phyloP scores from a whole-genome alignment of 805 yeast genomes.

The Hanseniaspora pseudoguilliermondii region DNA sequence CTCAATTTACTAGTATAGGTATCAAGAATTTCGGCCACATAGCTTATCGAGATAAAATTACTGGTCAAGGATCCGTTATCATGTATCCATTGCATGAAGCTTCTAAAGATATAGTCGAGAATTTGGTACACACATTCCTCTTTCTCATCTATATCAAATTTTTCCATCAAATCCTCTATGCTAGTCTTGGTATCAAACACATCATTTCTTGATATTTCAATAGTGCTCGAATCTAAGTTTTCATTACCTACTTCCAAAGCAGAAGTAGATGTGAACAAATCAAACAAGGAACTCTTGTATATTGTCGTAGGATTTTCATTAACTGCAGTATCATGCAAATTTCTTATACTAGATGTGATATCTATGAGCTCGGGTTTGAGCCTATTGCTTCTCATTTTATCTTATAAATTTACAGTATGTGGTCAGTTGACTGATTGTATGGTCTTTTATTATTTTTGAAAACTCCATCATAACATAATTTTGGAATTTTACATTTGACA shows the following conservation, averaged over 20 bases:
- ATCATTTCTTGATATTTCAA: conserved; percentile 33
- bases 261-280: conserved; percentile 70
- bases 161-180: not conserved
- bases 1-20: conserved; percentile 26
- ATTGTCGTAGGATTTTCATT: conserved; percentile 41
- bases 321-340: conserved; percentile 23
- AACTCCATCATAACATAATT: not conserved
- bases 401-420: not conserved
- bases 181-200: not conserved
- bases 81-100: conserved; percentile 60
- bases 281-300: conserved; percentile 46
- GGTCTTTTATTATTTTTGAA: not conserved
- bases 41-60: conserved; percentile 62
- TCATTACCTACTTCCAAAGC: conserved; percentile 68
- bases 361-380: conserved; percentile 25
- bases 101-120: conserved; percentile 40
- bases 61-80: conserved; percentile 56
- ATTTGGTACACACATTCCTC: conserved; percentile 37
- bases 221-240: conserved; percentile 64
- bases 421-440: not conserved
- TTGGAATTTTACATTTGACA: not conserved
- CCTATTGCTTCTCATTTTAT: not conserved
- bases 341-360: conserved; percentile 42
- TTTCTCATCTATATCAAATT: conserved; percentile 22
- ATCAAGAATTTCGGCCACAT: conserved; percentile 47